Evolutionary conservation across 345 rosid species (phyloP), one percentile per base, ranked within the genome.

Genomic region (Eucalyptus paniculata): DNA sequence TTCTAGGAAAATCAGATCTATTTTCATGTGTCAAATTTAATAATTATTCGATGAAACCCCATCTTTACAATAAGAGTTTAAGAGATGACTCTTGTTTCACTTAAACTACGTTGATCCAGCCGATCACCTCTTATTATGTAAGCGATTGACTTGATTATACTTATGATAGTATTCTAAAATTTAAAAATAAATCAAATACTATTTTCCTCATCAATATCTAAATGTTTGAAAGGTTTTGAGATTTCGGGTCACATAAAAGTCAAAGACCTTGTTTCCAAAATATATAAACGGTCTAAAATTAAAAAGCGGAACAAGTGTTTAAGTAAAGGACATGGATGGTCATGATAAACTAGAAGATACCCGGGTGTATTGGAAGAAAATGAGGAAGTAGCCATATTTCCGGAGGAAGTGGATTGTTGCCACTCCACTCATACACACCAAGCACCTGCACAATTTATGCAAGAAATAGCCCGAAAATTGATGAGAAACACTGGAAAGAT

Each of bases 391-490:
- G 88, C 97, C 99, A 97, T 2, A 92, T 50, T 89, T 97, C 99
- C 0, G 99, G 99, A 16, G 92, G 95, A 17, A 96, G 50, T 0
- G 99, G 97, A 83, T 96, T 97, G 80, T 92, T 94, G 77, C 99
- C 99, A 80, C 93, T 90, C 99, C 99, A 96, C 56, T 97, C 97
- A 26, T 94, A 95, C 54, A 93, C 93, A 19, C 99, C 99, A 24
- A 96, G 92, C n/a, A 95, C 90, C 98, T 95, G 34, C 77, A 88
- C 18, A 9, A 16, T 40, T 65, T 60, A 69, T 5, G 45, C 12
- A 72, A 49, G 47, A 9, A 21, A 49, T 72, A 16, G 49, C 15
- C 24, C 56, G 5, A 53, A 50, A 32, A 50, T 86, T 86, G 56
- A 30, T 30, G 45, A 77, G 32, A 2, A 12, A 69, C 34, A 30